Conservation (phyloP, 169 alveolate genomes). For the Plasmodium fragile region DNA sequence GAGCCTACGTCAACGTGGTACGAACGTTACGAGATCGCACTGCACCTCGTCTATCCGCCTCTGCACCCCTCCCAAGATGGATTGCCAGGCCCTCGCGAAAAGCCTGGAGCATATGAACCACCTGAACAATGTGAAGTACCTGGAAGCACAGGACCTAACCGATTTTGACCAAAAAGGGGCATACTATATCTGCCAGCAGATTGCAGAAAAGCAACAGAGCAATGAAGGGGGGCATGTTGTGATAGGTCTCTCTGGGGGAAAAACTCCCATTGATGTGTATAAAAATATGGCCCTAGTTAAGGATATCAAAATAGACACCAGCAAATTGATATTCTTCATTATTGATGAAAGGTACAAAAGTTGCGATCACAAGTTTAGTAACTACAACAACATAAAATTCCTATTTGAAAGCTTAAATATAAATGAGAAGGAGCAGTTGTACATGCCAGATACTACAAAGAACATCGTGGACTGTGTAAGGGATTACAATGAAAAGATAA, state of each 20-base stretch:
- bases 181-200: slow-evolving; percentile 62
- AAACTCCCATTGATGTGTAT: slow-evolving; percentile 68
- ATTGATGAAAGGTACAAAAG: slow-evolving; percentile 68
- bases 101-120: slow-evolving; percentile 7
- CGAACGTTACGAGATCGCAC: not conserved
- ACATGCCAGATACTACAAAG: slow-evolving; percentile 37
- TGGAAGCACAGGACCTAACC: slow-evolving; percentile 20
- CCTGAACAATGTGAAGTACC: slow-evolving; percentile 52
- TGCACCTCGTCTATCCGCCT: not conserved
- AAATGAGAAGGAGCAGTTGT: slow-evolving; percentile 50
- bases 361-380: slow-evolving; percentile 57
- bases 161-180: slow-evolving; percentile 55
- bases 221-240: slow-evolving; percentile 47
- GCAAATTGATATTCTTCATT: slow-evolving; percentile 53
- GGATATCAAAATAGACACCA: slow-evolving; percentile 45
- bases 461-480: slow-evolving; percentile 33
- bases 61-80: slow-evolving; percentile 4
- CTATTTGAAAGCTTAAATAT: slow-evolving; percentile 42
- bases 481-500: slow-evolving; percentile 67
- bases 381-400: slow-evolving; percentile 59
- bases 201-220: slow-evolving; percentile 32
- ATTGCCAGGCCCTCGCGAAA: not conserved
- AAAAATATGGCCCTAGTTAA: slow-evolving; percentile 51
- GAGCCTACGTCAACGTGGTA: too few species aligned
- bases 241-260: slow-evolving; percentile 67